Percentiles rank a stretch among this genome's conserved stretches.
Conservation (phyloP, 495 filamentous ascomycete species). For the Xylaria intraflava region DNA sequence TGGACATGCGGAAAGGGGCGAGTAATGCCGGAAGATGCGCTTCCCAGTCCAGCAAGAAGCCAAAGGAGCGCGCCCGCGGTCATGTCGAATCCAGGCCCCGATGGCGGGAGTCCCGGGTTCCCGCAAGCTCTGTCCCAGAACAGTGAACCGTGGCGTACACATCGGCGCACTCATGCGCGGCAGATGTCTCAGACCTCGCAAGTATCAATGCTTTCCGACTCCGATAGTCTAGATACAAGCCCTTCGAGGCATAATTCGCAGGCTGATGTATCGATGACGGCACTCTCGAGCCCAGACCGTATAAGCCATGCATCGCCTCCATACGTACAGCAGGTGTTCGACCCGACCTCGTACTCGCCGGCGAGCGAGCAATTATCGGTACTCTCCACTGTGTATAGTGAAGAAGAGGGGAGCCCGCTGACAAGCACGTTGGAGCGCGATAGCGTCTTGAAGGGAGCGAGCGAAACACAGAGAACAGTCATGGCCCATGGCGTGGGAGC, state of each 20-base stretch:
- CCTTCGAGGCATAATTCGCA: slow-evolving; percentile 11
- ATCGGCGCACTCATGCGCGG: slow-evolving; percentile 3
- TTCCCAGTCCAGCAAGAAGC: slow-evolving; percentile 19
- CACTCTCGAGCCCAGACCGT: slow-evolving; percentile 21
- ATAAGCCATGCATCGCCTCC: background rate
- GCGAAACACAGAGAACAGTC: background rate
- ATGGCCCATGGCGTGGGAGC: slow-evolving; percentile 7
- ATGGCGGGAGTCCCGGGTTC: slow-evolving; percentile 5
- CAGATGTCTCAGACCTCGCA: slow-evolving; percentile 14
- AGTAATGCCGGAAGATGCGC: background rate
- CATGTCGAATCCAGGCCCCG: slow-evolving; percentile 14
- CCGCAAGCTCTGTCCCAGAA: slow-evolving; percentile 8
- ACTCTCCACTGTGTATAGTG: slow-evolving; percentile 40
- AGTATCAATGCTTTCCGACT: slow-evolving; percentile 29
- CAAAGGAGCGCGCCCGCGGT: slow-evolving; percentile 26
- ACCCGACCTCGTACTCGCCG: slow-evolving; percentile 15
- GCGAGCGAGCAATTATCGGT: slow-evolving; percentile 34
- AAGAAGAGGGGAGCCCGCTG: slow-evolving; percentile 30
- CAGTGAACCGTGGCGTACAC: slow-evolving; percentile 14
- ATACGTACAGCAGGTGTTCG: background rate
- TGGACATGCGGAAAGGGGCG: background rate
- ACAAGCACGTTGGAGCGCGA: background rate
- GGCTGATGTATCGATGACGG: slow-evolving; percentile 16
- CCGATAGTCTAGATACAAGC: slow-evolving; percentile 25
- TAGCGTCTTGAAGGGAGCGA: background rate